Percentiles rank a stretch among this genome's conserved stretches.
These are phyloP conservation scores for Moricandia moricandioides DNA, from an alignment of 345 rosid genomes.

Conservation along the genomic window DNA sequence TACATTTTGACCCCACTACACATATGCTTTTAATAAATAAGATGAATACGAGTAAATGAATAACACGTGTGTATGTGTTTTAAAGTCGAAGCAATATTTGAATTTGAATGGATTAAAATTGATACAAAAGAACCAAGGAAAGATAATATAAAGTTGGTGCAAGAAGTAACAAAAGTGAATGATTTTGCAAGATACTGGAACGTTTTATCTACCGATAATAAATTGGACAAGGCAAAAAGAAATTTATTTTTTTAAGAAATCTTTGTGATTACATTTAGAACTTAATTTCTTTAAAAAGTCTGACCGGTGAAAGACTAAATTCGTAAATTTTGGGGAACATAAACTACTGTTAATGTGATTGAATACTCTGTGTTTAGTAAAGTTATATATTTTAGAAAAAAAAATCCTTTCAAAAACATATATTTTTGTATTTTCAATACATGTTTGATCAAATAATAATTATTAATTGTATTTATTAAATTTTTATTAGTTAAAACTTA, in stretches of 20 bases:
- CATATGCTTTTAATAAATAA: neutral
- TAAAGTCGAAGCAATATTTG: conserved; percentile 30
- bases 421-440: too few relatives aligned
- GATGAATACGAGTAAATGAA: neutral
- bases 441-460: too few relatives aligned
- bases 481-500: too few relatives aligned
- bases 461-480: too few relatives aligned
- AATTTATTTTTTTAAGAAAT: neutral
- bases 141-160: conserved; percentile 13
- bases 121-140: neutral
- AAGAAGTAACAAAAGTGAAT: conserved; percentile 1
- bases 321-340: neutral
- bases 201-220: conserved; percentile 26
- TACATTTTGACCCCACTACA: conserved; percentile 15
- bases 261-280: neutral
- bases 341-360: neutral
- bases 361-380: neutral
- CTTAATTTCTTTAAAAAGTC: neutral
- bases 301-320: neutral
- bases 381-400: too few relatives aligned
- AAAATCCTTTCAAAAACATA: too few relatives aligned
- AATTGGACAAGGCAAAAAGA: neutral
- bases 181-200: conserved; percentile 23
- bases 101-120: conserved; percentile 27
- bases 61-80: conserved; percentile 1